Evolutionary conservation across 73 alveolate species (phyloP).

Genomic region (Symbiodinium pilosum): DNA sequence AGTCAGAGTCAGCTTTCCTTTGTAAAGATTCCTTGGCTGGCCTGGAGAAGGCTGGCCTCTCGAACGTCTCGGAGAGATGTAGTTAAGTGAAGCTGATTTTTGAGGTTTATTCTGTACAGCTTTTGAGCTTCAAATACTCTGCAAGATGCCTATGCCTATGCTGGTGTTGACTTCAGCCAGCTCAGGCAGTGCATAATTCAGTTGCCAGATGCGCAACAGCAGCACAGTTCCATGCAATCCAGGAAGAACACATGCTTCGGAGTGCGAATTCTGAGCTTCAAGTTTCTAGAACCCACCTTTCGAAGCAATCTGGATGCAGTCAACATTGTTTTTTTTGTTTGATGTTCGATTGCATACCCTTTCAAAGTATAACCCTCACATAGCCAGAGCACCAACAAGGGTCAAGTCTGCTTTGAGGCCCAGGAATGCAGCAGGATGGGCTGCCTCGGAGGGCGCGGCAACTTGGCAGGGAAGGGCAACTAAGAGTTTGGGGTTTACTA

Average conservation of each 20-base stretch:
- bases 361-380: too few relatives aligned
- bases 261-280: neutral
- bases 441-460: constrained; percentile 9
- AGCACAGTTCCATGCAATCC: neutral
- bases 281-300: too few relatives aligned
- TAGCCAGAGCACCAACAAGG: too few relatives aligned
- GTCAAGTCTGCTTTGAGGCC: neutral
- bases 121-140: neutral
- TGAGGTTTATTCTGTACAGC: too few relatives aligned
- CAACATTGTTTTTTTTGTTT: too few relatives aligned
- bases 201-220: neutral
- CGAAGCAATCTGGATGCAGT: too few relatives aligned
- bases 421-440: constrained; percentile 19
- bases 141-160: neutral
- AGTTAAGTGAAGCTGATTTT: too few relatives aligned
- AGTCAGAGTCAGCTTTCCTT: neutral
- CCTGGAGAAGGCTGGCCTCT: too few relatives aligned
- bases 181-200: neutral
- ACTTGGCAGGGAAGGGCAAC: neutral
- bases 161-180: neutral
- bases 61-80: neutral
- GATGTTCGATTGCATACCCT: too few relatives aligned
- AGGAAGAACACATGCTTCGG: neutral
- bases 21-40: too few relatives aligned
- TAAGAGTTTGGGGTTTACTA: neutral